A percentile compares a stretch with the other conserved stretches of the same genome.
phyloP scores from a whole-genome alignment of 352 stramenopile species.

The Pythium dissotocum region DNA sequence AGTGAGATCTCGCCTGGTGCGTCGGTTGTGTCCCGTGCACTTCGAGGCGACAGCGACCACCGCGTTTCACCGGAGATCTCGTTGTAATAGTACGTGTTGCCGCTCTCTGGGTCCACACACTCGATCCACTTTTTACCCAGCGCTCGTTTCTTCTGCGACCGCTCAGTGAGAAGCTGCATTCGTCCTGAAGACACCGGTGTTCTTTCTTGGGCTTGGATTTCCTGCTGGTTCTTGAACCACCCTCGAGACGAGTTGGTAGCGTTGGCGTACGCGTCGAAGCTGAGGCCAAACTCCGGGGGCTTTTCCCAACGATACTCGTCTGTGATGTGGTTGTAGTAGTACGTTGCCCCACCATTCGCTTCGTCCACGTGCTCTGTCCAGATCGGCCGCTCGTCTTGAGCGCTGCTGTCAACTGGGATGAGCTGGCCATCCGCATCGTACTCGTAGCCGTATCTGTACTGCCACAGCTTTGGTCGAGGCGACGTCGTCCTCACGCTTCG shows the following conservation, averaged over 20 bases:
- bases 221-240: constrained; percentile 54
- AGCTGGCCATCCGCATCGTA: constrained; percentile 46
- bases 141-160: constrained; percentile 28
- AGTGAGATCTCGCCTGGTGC: constrained; percentile 61
- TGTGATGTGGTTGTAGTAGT: constrained; percentile 76
- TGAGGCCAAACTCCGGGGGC: constrained; percentile 55
- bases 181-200: constrained; percentile 1
- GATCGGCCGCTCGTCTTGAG: constrained; percentile 37
- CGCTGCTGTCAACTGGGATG: constrained; percentile 23
- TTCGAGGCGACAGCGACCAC: constrained; percentile 83
- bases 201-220: constrained; percentile 3
- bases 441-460: constrained; percentile 77
- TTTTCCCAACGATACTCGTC: constrained; percentile 82
- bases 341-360: constrained; percentile 43
- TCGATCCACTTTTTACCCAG: constrained; percentile 86
- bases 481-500: constrained; percentile 28
- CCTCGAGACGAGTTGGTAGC: constrained; percentile 49
- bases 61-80: constrained; percentile 83
- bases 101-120: constrained; percentile 70
- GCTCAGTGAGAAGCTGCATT: constrained; percentile 20
- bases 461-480: constrained; percentile 61
- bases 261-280: constrained; percentile 50
- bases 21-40: constrained; percentile 52
- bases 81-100: constrained; percentile 92
- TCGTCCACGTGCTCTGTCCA: constrained; percentile 68